phyloP scores from a whole-genome alignment of 176 grass and related monocot genomes.

The Ampelocalamus luodianensis region DNA sequence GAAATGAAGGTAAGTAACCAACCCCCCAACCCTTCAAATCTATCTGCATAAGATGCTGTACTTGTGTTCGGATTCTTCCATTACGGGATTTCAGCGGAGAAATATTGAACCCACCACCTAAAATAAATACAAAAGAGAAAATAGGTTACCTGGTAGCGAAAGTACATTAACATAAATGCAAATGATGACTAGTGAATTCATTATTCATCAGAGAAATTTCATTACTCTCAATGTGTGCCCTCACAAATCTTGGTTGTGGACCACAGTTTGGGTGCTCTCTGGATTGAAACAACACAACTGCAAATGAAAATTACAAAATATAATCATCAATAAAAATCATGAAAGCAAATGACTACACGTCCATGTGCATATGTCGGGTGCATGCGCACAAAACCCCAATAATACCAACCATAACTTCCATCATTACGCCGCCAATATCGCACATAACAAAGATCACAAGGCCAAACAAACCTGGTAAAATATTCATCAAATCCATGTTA shows the following conservation, averaged over 20 bases:
- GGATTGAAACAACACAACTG: slow-evolving; percentile 95
- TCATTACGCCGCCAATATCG: slow-evolving; percentile 99
- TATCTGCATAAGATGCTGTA: slow-evolving; percentile 98
- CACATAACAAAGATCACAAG: slow-evolving; percentile 95
- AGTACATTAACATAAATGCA: slow-evolving; percentile 32
- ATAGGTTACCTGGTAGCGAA: not conserved
- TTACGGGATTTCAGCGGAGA: slow-evolving; percentile 85
- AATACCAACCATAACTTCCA: slow-evolving; percentile 95
- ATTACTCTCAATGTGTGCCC: slow-evolving; percentile 96
- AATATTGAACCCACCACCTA: slow-evolving; percentile 96
- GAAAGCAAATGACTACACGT: not conserved
- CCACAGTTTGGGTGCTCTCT: slow-evolving; percentile 96
- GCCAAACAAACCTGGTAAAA: slow-evolving; percentile 81
- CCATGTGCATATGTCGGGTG: not conserved
- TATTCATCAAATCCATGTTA: slow-evolving; percentile 36
- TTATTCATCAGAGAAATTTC: slow-evolving; percentile 1
- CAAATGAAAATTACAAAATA: slow-evolving; percentile 43
- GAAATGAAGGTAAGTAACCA: slow-evolving; percentile 85
- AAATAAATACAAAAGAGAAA: slow-evolving; percentile 35
- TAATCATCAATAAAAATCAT: slow-evolving; percentile 33
- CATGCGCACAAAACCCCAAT: slow-evolving; percentile 37
- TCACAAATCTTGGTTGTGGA: slow-evolving; percentile 95
- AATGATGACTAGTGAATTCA: slow-evolving; percentile 20
- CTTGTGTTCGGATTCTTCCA: slow-evolving; percentile 85
- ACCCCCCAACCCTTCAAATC: slow-evolving; percentile 96